Percentiles rank a stretch among this genome's conserved stretches.
Evolutionary conservation across 164 flowering plant genomes (phyloP).

Genomic region (Vitis labrusca): DNA sequence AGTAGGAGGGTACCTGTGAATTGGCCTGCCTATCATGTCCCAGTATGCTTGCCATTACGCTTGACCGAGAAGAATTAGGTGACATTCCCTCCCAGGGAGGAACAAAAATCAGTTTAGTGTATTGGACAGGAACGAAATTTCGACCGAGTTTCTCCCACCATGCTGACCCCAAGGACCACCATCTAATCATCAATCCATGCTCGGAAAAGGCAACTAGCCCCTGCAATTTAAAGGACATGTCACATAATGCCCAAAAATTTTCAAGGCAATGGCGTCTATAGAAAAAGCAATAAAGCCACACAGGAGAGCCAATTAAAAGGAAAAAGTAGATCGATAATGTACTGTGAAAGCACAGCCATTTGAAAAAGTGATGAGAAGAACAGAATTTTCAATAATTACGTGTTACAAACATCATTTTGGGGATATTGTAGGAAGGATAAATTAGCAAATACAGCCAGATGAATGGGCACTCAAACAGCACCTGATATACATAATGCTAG

Average conservation of each 20-base stretch:
- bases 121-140: constrained; percentile 75
- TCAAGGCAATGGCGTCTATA: no score
- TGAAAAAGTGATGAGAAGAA: neutral
- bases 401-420: neutral
- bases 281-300: no score
- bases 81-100: constrained; percentile 99
- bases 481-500: no score
- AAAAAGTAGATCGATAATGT: no score
- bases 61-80: constrained; percentile 75
- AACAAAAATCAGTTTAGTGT: constrained; percentile 89
- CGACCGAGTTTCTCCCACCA: constrained; percentile 99
- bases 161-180: constrained; percentile 97
- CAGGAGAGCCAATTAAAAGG: no score
- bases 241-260: no score
- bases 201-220: constrained; percentile 97
- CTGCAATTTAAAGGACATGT: constrained; percentile 36
- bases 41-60: constrained; percentile 74
- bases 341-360: no score
- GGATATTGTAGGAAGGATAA: no score
- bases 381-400: neutral
- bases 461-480: no score
- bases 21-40: constrained; percentile 40
- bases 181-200: constrained; percentile 92
- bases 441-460: no score
- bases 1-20: constrained; percentile 44